phyloP scores from a whole-genome alignment of 768 basidiomycete genomes.

The Pisolithus marmoratus region DNA sequence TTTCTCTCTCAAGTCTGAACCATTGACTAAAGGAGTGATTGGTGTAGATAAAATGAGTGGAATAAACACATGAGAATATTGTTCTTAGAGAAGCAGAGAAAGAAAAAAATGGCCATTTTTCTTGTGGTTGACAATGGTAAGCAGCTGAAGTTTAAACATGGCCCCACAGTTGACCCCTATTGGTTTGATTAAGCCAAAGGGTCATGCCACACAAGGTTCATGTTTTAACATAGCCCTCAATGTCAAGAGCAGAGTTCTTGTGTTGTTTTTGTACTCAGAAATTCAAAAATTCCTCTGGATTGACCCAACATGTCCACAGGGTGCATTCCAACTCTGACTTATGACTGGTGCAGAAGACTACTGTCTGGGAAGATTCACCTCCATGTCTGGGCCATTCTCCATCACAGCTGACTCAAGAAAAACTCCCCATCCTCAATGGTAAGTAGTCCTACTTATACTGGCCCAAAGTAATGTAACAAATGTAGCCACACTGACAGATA shows the following conservation, averaged over 20 bases:
- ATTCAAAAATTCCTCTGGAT: not conserved
- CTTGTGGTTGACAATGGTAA: not conserved
- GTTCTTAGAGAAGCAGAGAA: too few species aligned
- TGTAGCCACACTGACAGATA: not conserved
- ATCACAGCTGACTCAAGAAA: not conserved
- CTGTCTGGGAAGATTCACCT: not conserved
- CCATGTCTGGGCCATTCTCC: not conserved
- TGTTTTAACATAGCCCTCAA: too few species aligned
- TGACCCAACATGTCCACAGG: not conserved
- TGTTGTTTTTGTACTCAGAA: not conserved
- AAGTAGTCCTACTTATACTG: not conserved
- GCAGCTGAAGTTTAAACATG: not conserved
- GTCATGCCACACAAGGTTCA: not conserved
- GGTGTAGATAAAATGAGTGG: not conserved
- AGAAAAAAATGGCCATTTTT: too few species aligned
- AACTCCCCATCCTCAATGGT: not conserved
- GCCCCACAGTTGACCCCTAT: not conserved
- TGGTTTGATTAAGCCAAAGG: too few species aligned
- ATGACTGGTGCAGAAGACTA: not conserved
- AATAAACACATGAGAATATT: not conserved
- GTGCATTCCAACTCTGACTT: not conserved
- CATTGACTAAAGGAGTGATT: not conserved
- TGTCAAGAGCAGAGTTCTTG: too few species aligned
- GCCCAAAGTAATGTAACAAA: not conserved
- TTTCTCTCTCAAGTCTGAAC: not conserved